phyloP scores from a whole-genome alignment of 768 basidiomycete species.

The Tephrocybe sp. region DNA sequence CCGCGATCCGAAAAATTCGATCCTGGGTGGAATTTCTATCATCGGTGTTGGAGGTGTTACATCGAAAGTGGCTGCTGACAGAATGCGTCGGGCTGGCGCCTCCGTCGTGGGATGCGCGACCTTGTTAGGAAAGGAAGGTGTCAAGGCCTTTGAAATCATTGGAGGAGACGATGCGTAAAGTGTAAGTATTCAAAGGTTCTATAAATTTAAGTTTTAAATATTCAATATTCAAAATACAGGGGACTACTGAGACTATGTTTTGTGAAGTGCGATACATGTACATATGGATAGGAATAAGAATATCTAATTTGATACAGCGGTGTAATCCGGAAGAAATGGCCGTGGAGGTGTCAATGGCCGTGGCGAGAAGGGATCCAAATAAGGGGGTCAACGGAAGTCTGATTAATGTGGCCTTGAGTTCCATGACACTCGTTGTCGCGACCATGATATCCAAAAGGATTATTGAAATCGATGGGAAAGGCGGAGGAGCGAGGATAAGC shows the following conservation, averaged over 20 bases:
- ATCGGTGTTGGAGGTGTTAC: conserved; percentile 87
- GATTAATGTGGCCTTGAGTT: background rate
- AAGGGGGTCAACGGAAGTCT: conserved; percentile 9
- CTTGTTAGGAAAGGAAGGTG: conserved; percentile 52
- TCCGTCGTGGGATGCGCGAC: conserved; percentile 64
- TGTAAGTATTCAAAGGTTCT: background rate
- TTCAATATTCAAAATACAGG: background rate
- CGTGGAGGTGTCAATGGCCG: background rate
- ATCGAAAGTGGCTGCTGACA: conserved; percentile 50
- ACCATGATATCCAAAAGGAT: conserved; percentile 7
- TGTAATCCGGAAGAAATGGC: background rate
- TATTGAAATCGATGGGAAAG: conserved; percentile 3
- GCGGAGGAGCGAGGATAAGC: conserved; percentile 7
- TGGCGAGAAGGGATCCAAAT: conserved; percentile 15
- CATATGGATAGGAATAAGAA: conserved; percentile 13
- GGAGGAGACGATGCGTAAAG: conserved; percentile 9
- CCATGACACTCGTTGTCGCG: background rate
- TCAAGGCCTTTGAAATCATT: conserved; percentile 51
- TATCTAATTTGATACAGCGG: conserved; percentile 16
- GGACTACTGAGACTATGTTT: background rate
- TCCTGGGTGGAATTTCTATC: conserved; percentile 51
- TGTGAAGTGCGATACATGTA: conserved; percentile 8
- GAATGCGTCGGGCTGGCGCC: conserved; percentile 81
- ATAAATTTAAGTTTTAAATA: background rate
- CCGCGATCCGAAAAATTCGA: conserved; percentile 30